Percentiles rank a stretch among this genome's conserved stretches.
These are phyloP conservation scores for Tylopilus balloui DNA, from an alignment of 768 basidiomycete species.

Conservation along the genomic window DNA sequence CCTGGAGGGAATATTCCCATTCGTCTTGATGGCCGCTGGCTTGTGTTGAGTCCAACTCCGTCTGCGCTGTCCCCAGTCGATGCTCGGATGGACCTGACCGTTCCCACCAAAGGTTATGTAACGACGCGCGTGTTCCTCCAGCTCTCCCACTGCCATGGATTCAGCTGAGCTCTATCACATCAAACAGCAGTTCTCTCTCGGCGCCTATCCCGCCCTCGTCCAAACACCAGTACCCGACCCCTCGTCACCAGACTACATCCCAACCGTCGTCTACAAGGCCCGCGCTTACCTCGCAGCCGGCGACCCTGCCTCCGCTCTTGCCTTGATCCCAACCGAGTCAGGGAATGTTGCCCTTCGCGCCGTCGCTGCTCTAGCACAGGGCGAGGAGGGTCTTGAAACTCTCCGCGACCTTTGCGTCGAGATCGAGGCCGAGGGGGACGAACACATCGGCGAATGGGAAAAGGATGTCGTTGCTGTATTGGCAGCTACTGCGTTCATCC, in stretches of 20 bases:
- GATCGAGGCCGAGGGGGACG: constrained; percentile 69
- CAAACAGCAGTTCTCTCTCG: constrained; percentile 74
- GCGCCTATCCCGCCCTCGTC: constrained; percentile 64
- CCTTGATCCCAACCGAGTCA: constrained; percentile 51
- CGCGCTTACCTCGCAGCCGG: constrained; percentile 72
- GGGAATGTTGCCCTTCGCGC: constrained; percentile 71
- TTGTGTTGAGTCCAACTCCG: too few species aligned
- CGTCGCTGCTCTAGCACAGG: constrained; percentile 63
- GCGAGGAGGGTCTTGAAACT: constrained; percentile 66
- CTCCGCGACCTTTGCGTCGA: constrained; percentile 84
- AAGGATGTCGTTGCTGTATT: constrained; percentile 72
- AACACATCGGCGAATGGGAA: constrained; percentile 60
- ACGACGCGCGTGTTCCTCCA: too few species aligned
- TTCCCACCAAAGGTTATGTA: too few species aligned
- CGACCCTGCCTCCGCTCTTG: constrained; percentile 50
- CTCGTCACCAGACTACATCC: constrained; percentile 58
- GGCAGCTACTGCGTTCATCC: constrained; percentile 82
- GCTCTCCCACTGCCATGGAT: constrained; percentile 35
- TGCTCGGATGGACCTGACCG: too few species aligned
- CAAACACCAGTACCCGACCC: constrained; percentile 53
- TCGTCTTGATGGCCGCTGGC: neutral
- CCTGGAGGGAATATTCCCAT: neutral
- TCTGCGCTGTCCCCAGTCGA: too few species aligned
- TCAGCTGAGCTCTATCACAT: constrained; percentile 63
- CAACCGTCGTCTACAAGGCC: constrained; percentile 70